Conservation (phyloP, 1,139 yeast genomes). For the Suhomyces anneliseae region DNA sequence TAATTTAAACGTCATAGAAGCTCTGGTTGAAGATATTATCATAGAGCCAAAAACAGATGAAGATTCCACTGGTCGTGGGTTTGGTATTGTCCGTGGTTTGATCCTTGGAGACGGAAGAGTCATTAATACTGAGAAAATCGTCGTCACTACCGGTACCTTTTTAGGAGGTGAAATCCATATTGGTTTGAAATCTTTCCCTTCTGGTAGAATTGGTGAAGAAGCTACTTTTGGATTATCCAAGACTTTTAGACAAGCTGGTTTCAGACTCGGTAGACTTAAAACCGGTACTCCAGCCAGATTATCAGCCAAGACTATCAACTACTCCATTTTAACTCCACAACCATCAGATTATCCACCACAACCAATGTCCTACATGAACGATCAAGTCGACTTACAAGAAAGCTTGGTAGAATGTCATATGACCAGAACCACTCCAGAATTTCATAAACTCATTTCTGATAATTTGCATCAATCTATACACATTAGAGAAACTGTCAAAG, state of each 20-base stretch:
- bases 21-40: conserved; percentile 83
- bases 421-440: conserved; percentile 72
- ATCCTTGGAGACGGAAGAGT: conserved; percentile 67
- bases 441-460: conserved; percentile 67
- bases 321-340: conserved; percentile 57
- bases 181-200: conserved; percentile 75
- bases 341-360: conserved; percentile 77
- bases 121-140: conserved; percentile 63
- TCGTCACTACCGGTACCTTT: conserved; percentile 95
- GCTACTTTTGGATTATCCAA: conserved; percentile 88
- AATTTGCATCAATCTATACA: conserved; percentile 85
- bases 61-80: conserved; percentile 36
- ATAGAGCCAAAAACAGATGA: conserved; percentile 42
- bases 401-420: conserved; percentile 70
- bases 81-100: conserved; percentile 63
- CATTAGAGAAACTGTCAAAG: conserved; percentile 90
- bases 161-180: conserved; percentile 92
- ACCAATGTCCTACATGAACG: conserved; percentile 90
- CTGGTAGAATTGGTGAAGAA: conserved; percentile 91
- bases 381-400: conserved; percentile 56
- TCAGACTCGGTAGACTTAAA: conserved; percentile 82
- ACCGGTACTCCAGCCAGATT: conserved; percentile 98
- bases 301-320: conserved; percentile 70
- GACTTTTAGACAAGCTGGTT: conserved; percentile 75
- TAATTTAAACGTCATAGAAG: conserved; percentile 63